Conservation (phyloP, 2,329 filamentous ascomycete species). For the Alternaria longipes region DNA sequence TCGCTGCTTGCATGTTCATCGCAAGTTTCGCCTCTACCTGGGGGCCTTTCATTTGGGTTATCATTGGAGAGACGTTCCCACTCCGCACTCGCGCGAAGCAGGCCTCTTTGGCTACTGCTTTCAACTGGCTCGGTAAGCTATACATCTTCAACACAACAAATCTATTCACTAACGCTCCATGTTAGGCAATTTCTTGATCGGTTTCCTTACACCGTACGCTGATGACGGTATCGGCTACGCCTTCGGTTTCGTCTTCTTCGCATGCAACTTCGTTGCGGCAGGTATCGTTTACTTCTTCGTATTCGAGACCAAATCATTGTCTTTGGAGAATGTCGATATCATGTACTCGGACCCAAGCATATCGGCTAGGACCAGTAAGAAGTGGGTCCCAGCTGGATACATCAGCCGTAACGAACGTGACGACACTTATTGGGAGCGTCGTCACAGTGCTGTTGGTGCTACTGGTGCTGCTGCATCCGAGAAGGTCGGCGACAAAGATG, state of each 20-base stretch:
- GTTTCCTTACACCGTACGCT: slow-evolving; percentile 48
- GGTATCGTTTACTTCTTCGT: slow-evolving; percentile 48
- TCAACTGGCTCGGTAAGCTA: slow-evolving; percentile 42
- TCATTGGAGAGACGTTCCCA: slow-evolving; percentile 51
- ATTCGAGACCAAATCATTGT: slow-evolving; percentile 46
- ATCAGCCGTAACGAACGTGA: slow-evolving; percentile 43
- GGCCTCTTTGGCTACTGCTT: slow-evolving; percentile 44
- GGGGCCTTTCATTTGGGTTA: slow-evolving; percentile 66
- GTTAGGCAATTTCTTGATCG: slow-evolving; percentile 51
- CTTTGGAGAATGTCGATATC: slow-evolving; percentile 48
- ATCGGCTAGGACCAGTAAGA: slow-evolving; percentile 42
- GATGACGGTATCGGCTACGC: slow-evolving; percentile 45
- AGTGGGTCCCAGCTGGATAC: slow-evolving; percentile 47
- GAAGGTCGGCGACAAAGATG: slow-evolving; percentile 31
- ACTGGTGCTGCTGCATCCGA: slow-evolving; percentile 17
- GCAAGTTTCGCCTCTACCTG: slow-evolving; percentile 73
- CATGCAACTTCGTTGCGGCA: slow-evolving; percentile 45
- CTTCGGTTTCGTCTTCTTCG: slow-evolving; percentile 50
- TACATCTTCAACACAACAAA: neutral
- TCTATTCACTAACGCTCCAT: slow-evolving; percentile 28
- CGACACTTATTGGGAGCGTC: slow-evolving; percentile 37
- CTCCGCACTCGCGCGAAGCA: slow-evolving; percentile 47
- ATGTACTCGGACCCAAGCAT: slow-evolving; percentile 45
- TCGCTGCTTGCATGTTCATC: slow-evolving; percentile 78
- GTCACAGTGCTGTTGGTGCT: slow-evolving; percentile 30